Percentiles rank a stretch among this genome's conserved stretches.
These are phyloP conservation scores for Calonectria hawksworthii DNA, from an alignment of 2,329 filamentous ascomycete species.

Conservation along the genomic window DNA sequence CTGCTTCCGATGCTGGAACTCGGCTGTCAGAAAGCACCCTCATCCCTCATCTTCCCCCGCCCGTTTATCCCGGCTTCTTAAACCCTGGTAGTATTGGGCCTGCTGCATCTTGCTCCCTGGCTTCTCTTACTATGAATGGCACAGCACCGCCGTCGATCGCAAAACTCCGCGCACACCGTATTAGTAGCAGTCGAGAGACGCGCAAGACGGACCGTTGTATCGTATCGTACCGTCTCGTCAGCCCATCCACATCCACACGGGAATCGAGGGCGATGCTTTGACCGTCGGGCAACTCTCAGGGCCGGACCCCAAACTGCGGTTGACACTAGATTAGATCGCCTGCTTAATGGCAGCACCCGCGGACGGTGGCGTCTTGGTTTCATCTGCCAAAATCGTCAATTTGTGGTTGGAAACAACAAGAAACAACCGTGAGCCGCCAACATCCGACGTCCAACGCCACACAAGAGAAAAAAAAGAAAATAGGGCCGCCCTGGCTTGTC, in stretches of 20 bases:
- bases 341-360: not conserved
- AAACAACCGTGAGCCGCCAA: slow-evolving; percentile 5
- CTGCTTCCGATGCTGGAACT: not conserved
- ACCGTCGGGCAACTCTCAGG: not conserved
- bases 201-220: not conserved
- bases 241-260: not conserved
- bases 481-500: not conserved
- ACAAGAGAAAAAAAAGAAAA: not conserved
- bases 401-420: slow-evolving; percentile 8
- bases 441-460: not conserved
- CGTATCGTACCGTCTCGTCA: not conserved
- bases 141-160: not conserved
- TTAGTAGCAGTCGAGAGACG: not conserved
- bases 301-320: not conserved
- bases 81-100: not conserved
- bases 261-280: not conserved
- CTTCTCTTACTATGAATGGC: not conserved
- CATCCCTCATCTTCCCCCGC: not conserved
- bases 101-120: not conserved
- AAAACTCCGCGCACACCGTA: not conserved
- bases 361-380: slow-evolving; percentile 6
- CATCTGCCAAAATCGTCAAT: slow-evolving; percentile 13
- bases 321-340: not conserved
- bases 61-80: not conserved
- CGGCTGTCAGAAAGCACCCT: slow-evolving; percentile 8